These are phyloP conservation scores for Rugonectria rugulosa DNA, from an alignment of 2,329 filamentous ascomycete species.

Conservation along the genomic window DNA sequence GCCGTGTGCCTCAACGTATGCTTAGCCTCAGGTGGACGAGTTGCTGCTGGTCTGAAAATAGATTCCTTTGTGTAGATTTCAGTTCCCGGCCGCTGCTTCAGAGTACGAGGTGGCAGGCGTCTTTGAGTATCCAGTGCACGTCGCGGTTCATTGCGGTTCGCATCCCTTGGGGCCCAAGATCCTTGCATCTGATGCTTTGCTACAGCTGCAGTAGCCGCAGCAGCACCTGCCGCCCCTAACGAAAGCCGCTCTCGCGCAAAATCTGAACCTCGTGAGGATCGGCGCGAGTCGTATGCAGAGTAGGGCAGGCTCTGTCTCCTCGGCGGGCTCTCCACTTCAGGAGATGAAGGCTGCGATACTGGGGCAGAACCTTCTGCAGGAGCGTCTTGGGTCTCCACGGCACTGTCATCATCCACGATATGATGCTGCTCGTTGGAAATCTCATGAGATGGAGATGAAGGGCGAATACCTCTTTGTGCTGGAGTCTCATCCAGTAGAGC, in stretches of 20 bases:
- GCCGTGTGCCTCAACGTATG: constrained; percentile 21
- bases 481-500: background rate
- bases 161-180: constrained; percentile 12
- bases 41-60: constrained; percentile 34
- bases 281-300: background rate
- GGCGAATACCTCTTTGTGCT: background rate
- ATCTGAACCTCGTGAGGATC: background rate
- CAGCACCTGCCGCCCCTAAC: background rate
- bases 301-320: constrained; percentile 22
- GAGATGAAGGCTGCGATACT: background rate
- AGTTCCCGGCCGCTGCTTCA: constrained; percentile 32
- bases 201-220: background rate
- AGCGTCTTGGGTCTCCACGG: background rate
- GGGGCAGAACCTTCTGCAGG: background rate
- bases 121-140: constrained; percentile 35
- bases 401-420: background rate
- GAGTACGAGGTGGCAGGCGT: constrained; percentile 28
- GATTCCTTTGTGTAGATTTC: constrained; percentile 38
- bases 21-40: constrained; percentile 24
- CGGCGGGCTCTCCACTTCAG: background rate
- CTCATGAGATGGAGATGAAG: background rate
- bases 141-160: constrained; percentile 30
- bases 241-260: constrained; percentile 10
- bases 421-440: background rate
- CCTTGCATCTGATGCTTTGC: constrained; percentile 16